Evolutionary conservation across 2,329 filamentous ascomycete species (phyloP).

Genomic region (Periconia sp.): DNA sequence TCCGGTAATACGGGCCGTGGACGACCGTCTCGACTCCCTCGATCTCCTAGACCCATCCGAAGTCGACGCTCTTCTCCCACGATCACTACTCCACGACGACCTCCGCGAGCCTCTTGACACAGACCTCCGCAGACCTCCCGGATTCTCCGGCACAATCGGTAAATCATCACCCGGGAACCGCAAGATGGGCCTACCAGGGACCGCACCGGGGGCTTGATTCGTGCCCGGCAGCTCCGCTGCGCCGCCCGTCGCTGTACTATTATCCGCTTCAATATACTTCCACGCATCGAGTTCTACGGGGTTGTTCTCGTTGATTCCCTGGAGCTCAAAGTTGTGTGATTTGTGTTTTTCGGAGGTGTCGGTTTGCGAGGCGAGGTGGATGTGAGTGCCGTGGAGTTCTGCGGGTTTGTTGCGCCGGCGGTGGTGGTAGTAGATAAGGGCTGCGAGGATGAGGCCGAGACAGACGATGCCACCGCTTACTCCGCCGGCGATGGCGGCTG

Average conservation of each 20-base stretch:
- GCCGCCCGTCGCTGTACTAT: constrained; percentile 9
- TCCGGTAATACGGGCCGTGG: too few species aligned
- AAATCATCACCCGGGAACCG: constrained; percentile 22
- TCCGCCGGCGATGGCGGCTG: constrained; percentile 19
- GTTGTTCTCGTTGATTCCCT: constrained; percentile 15
- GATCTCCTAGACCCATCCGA: not conserved
- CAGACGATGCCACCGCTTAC: constrained; percentile 16
- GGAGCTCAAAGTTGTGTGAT: constrained; percentile 16
- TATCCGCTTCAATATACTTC: constrained; percentile 18
- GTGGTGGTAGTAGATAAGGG: constrained; percentile 12
- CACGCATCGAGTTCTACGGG: constrained; percentile 20
- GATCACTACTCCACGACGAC: too few species aligned
- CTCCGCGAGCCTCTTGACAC: not conserved
- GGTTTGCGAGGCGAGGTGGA: constrained; percentile 2
- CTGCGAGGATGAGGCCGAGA: constrained; percentile 14
- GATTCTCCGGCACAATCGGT: constrained; percentile 13
- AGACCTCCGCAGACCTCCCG: constrained; percentile 3
- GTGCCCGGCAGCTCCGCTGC: constrained; percentile 20
- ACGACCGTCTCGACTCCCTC: not conserved
- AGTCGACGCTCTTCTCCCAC: too few species aligned
- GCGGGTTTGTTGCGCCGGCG: constrained; percentile 6
- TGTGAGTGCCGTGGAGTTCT: constrained; percentile 12
- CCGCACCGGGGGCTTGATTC: constrained; percentile 13
- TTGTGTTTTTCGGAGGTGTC: constrained; percentile 1
- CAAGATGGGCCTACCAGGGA: constrained; percentile 18